Evolutionary conservation across 148 eudicot genomes (phyloP), one percentile per base, ranked within the genome.

Genomic region (Vaccinium vitisidaea): DNA sequence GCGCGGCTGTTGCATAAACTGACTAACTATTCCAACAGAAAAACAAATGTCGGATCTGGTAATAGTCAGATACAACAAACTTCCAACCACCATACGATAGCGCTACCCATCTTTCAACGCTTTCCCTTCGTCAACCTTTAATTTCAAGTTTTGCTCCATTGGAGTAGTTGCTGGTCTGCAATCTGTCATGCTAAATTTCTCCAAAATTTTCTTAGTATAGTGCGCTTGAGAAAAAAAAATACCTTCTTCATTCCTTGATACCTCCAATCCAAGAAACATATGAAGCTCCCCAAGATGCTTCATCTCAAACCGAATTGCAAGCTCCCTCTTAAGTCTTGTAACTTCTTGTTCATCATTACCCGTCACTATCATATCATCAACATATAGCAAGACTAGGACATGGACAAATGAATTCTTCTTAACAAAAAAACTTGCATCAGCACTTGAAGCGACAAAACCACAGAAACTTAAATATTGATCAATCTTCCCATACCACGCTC

Each of bases 401-500:
- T 65, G 70, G 2, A 65, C 30, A 65, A 32, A 65, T 65, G 27
- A 65, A 65, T n/a, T 8, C 70, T 21, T 65, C 27, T 65, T 65
- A 4, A 65, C 30, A 69, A 69, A 69, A 10, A 25, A 25, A 69
- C 74, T 69, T 69, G 43, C 39, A 69, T 69, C 16, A 8, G 74
- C 74, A 27, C 36, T 69, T 69, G 74, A 69, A 69, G 74, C 3
- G 16, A 27, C 43, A 69, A 25, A 69, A 27, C 74, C 74, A 18
- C 6, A 18, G 1, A 69, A 58, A 55, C 59, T 55, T 11, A 55
- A 58, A 58, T 58, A 58, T 58, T 58, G 65, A 58, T 21, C 30
- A 69, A 18, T 69, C 14, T 23, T 54, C 63, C 75, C 36, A 52
- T 84, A 76, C 83, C 82, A 78, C 19, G 76, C 83, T 65, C 32